These are phyloP conservation scores for Meyerozyma sp. DNA, from an alignment of 1,139 yeast species.

Conservation along the genomic window DNA sequence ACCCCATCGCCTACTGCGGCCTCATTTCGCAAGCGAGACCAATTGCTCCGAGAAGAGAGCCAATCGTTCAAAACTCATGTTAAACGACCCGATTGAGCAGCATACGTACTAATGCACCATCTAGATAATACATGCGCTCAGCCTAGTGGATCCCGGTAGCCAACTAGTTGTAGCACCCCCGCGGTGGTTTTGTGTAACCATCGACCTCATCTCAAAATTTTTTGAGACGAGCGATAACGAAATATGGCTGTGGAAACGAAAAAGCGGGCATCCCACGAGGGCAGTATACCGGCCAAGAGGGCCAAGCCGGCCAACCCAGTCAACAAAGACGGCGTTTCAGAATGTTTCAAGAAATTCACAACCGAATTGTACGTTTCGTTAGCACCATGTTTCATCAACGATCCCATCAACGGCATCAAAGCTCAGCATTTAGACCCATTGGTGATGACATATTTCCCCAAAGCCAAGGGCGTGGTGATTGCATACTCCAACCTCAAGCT, in stretches of 20 bases:
- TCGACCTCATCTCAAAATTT: slow-evolving; percentile 1
- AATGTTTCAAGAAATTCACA: slow-evolving; percentile 64
- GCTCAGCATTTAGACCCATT: slow-evolving; percentile 87
- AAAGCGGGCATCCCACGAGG: neutral
- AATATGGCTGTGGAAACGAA: slow-evolving; percentile 2
- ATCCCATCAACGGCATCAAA: slow-evolving; percentile 73
- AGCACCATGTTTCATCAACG: slow-evolving; percentile 70
- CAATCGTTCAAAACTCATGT: slow-evolving; percentile 38
- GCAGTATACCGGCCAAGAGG: neutral
- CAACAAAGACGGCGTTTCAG: slow-evolving; percentile 38
- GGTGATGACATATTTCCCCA: slow-evolving; percentile 72
- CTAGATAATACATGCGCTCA: neutral
- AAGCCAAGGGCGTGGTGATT: slow-evolving; percentile 77
- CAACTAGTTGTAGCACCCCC: too few relatives aligned
- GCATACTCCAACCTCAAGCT: slow-evolving; percentile 62
- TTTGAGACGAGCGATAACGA: slow-evolving; percentile 1
- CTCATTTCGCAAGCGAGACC: slow-evolving; percentile 29
- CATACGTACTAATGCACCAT: neutral
- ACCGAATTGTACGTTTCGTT: slow-evolving; percentile 73
- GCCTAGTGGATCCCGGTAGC: neutral
- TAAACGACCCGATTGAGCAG: slow-evolving; percentile 6
- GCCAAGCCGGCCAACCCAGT: slow-evolving; percentile 30
- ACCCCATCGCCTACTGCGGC: slow-evolving; percentile 20
- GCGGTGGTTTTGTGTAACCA: neutral
- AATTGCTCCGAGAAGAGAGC: slow-evolving; percentile 47